Conservation (phyloP, 2,329 filamentous ascomycete genomes). For the Curvularia spicifera region DNA sequence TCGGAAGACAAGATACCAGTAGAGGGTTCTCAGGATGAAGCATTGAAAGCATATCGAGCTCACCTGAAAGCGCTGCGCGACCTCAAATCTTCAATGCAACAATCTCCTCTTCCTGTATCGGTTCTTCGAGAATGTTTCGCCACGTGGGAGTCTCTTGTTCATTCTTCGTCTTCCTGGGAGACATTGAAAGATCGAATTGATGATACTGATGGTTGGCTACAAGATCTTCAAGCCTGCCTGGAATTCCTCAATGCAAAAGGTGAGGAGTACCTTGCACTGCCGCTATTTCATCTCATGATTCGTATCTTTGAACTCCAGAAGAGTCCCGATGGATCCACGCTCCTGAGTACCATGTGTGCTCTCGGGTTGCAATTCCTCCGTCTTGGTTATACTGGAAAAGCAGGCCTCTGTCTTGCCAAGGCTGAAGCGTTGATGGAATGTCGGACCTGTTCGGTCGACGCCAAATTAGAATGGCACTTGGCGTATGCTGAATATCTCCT, state of each 20-base stretch:
- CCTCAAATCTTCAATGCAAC: conserved; percentile 54
- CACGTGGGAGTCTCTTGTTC: conserved; percentile 50
- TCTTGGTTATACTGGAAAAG: conserved; percentile 66
- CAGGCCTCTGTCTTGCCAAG: conserved; percentile 63
- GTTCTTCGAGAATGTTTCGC: conserved; percentile 42
- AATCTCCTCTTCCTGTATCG: conserved; percentile 32
- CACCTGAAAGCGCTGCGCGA: conserved; percentile 47
- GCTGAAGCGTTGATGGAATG: conserved; percentile 59
- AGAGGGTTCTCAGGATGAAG: conserved; percentile 38
- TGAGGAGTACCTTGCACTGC: conserved; percentile 57
- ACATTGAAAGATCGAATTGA: conserved; percentile 57
- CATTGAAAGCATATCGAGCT: conserved; percentile 39
- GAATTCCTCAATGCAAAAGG: conserved; percentile 66
- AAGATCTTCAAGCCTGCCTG: conserved; percentile 60
- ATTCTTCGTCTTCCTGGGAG: conserved; percentile 41
- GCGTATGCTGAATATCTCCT: conserved; percentile 77
- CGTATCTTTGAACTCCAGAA: conserved; percentile 57
- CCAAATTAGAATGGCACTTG: conserved; percentile 67
- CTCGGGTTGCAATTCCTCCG: conserved; percentile 63
- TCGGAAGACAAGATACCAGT: conserved; percentile 1
- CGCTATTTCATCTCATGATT: conserved; percentile 57
- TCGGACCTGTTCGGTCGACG: conserved; percentile 52
- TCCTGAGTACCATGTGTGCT: conserved; percentile 53
- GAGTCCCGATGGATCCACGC: conserved; percentile 45
- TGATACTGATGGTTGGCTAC: conserved; percentile 56